These are phyloP conservation scores for Tilletia setariae DNA, from an alignment of 1,284 basidiomycete species.

Conservation along the genomic window DNA sequence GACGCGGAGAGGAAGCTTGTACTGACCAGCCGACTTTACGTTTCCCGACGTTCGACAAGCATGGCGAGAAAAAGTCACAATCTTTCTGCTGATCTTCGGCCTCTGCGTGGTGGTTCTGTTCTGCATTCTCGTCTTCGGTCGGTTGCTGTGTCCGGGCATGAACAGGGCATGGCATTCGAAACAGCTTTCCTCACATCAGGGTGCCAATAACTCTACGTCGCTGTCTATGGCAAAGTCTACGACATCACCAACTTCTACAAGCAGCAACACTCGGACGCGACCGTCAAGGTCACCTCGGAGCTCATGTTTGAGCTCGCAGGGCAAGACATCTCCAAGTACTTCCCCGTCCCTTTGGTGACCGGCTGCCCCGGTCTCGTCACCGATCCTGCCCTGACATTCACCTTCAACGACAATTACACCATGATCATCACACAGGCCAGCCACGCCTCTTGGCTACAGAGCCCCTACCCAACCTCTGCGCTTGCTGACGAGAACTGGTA, in stretches of 20 bases:
- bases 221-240: constrained; percentile 83
- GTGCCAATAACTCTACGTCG: constrained; percentile 73
- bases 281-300: constrained; percentile 65
- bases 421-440: constrained; percentile 63
- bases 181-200: constrained; percentile 76
- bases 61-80: constrained; percentile 93
- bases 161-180: constrained; percentile 77
- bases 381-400: constrained; percentile 30
- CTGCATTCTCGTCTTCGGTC: constrained; percentile 83
- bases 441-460: constrained; percentile 70
- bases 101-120: constrained; percentile 82
- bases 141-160: constrained; percentile 80
- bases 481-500: constrained; percentile 76
- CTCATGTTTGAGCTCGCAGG: constrained; percentile 75
- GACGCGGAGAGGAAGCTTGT: too few species aligned
- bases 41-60: constrained; percentile 89
- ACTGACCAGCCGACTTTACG: too few species aligned
- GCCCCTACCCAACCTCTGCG: constrained; percentile 58
- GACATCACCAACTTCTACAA: constrained; percentile 82
- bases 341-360: constrained; percentile 65
- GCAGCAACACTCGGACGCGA: constrained; percentile 76
- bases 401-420: constrained; percentile 66
- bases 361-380: constrained; percentile 65
- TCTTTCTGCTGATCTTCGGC: constrained; percentile 91
- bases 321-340: constrained; percentile 72